Base-by-base conservation (phyloP, 345 rosid species). In the Salix koriyanagi region DNA sequence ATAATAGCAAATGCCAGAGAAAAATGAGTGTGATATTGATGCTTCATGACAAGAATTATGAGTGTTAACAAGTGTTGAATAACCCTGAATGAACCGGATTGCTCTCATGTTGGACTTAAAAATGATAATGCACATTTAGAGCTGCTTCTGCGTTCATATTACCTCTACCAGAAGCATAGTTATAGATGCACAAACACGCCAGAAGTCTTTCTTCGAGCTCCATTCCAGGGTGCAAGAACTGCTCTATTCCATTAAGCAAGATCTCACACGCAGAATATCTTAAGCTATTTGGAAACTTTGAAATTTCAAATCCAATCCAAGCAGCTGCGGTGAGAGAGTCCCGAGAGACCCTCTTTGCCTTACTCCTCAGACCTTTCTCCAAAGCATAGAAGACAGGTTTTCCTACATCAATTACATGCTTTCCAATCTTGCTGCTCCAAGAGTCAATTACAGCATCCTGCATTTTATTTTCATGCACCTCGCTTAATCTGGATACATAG, bases 81-180 rank as follows among this genome's bases (percentile, higher is more conserved):
- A 9, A 46, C 50, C 50, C 50, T 46, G 18, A 46, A 46, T 46
- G 18, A 4, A 46, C 13, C 18, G 18, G 50, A 13, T 46, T 46
- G 18, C 14, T 46, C 50, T 12, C 4, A 14, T 46, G 50, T 14
- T 46, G 50, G 18, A 46, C 50, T 46, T 46, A 46, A 46, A 14
- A 14, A 46, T 46, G 50, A 46, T 4, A 12, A 46, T 12, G 4
- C 18, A 46, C 50, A 14, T 4, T 12, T 14, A 46, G 50, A 14
- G 50, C 14, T 46, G 50, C 5, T 46, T 44, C 14, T 46, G 18
- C 14, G 18, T 2, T 46, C 18, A 46, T 50, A 56, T 77, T 86
- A 92, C 98, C 97, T 90, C 88, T 91, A 2, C 94, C 97, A 6
- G 97, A 91, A 82, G 95, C 89, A 73, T 89, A 91, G 83, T 92